Evolutionary conservation across 495 filamentous ascomycete species (phyloP), one percentile per base, ranked within the genome.

Genomic region (Penicillium pulvis): DNA sequence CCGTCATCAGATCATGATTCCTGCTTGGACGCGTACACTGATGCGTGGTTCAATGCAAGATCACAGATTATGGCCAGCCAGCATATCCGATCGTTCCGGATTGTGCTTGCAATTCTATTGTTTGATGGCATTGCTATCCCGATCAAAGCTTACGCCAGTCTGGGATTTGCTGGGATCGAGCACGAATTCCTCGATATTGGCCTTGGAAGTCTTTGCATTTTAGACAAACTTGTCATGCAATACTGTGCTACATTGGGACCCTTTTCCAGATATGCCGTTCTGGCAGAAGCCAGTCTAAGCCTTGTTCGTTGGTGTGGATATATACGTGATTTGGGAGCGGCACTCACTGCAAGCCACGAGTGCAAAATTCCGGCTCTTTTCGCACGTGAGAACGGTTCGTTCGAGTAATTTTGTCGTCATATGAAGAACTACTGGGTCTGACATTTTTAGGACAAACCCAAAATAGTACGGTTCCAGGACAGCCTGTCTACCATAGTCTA

Each of bases 301-400:
- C 44, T 70, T 44, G 26, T 70, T 17, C 62, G 65, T 6, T 63
- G 62, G 65, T 47, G 62, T 51, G 64, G 43, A 3, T 67, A 67
- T 47, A 59, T 70, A 14, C 67, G 67, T 11, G 64, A 67, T 30
- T 65, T 58, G 5, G 67, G 67, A 6, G 67, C 67, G 23, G 64
- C 67, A 16, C 45, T 70, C 1, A 55, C 56, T 14, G 51, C 50
- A 9, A 35, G 60, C 24, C 55, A 58, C 2, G 43, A 52, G n/a
- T 65, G 61, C 31, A 64, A 46, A 31, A 42, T 67, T 30, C 59
- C 62, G 61, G 62, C 26, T n/a, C 19, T 41, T 41, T 41, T 41
- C 4, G 39, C 48, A 23, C 23, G 41, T 5, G 19, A 26, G 9
- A 54, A 53, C 1, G 43, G 35, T 41, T 4, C 12, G 39, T n/a